These are phyloP conservation scores for Phytophthora multivora DNA, from an alignment of 352 stramenopile species.

Conservation along the genomic window DNA sequence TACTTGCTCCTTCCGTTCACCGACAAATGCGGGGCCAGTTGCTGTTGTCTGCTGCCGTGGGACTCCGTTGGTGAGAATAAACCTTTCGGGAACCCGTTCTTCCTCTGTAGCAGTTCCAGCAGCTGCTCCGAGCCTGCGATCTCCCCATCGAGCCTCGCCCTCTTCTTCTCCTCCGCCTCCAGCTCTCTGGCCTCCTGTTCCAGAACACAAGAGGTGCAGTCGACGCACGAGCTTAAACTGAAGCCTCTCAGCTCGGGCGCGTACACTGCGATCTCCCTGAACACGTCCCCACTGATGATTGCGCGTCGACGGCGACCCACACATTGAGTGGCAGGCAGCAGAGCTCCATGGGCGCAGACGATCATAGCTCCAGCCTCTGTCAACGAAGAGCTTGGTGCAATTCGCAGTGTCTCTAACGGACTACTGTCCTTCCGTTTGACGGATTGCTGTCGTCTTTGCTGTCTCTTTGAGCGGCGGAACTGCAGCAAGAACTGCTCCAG, in stretches of 20 bases:
- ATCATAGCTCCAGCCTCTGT: slow-evolving; percentile 49
- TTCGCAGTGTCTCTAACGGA: slow-evolving; percentile 3
- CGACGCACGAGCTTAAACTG: slow-evolving; percentile 43
- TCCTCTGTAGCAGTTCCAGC: slow-evolving; percentile 75
- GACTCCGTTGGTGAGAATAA: slow-evolving; percentile 65
- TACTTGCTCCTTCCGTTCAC: slow-evolving; percentile 54
- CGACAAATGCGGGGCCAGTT: slow-evolving; percentile 56
- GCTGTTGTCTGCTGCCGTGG: slow-evolving; percentile 26
- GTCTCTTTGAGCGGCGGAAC: slow-evolving; percentile 72
- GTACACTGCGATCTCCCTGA: slow-evolving; percentile 57
- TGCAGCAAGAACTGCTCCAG: slow-evolving; percentile 82
- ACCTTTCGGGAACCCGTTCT: slow-evolving; percentile 77
- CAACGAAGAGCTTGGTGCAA: slow-evolving; percentile 34
- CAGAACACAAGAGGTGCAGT: slow-evolving; percentile 63
- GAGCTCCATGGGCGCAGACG: slow-evolving; percentile 63
- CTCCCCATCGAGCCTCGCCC: slow-evolving; percentile 64
- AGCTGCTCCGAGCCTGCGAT: slow-evolving; percentile 70
- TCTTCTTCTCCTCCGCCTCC: slow-evolving; percentile 56
- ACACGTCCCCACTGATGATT: slow-evolving; percentile 53
- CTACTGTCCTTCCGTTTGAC: slow-evolving; percentile 31
- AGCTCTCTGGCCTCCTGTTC: slow-evolving; percentile 62
- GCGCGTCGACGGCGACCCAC: slow-evolving; percentile 64
- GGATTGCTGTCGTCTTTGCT: slow-evolving; percentile 54
- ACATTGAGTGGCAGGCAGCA: slow-evolving; percentile 63
- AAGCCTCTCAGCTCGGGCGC: slow-evolving; percentile 67